Evolutionary conservation across 2,329 filamentous ascomycete species (phyloP).

Genomic region (Hypoxylon sp.): DNA sequence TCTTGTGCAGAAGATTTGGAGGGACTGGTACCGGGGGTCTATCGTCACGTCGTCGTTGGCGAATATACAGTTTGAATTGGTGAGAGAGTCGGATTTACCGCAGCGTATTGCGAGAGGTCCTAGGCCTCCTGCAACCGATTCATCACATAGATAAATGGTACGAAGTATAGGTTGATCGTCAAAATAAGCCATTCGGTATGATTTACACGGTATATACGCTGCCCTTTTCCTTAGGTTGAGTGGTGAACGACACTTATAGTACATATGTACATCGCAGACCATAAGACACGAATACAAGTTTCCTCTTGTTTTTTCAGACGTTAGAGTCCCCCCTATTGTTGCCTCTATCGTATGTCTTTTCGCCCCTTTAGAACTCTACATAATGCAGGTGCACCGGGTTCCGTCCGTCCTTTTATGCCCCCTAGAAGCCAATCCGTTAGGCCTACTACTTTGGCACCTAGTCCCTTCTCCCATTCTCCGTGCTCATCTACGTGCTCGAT

Average conservation of each 20-base stretch:
- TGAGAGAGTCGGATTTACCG: conserved; percentile 61
- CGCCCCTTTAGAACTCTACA: conserved; percentile 40
- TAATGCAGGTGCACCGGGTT: conserved; percentile 48
- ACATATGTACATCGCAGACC: conserved; percentile 34
- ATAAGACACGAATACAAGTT: conserved; percentile 4
- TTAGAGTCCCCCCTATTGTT: conserved; percentile 7
- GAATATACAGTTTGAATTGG: conserved; percentile 61
- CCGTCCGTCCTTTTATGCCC: conserved; percentile 68
- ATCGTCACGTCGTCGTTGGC: conserved; percentile 59
- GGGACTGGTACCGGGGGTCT: conserved; percentile 61
- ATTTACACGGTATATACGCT: conserved; percentile 36
- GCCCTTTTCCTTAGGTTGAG: conserved; percentile 47
- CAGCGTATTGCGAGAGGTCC: conserved; percentile 48
- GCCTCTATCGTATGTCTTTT: conserved; percentile 37
- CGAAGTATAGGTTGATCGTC: background rate
- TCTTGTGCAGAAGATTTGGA: conserved; percentile 65
- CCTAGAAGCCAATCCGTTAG: conserved; percentile 96
- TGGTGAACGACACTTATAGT: conserved; percentile 45
- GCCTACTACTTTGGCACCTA: conserved; percentile 87
- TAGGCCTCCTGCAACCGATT: background rate
- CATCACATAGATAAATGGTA: background rate
- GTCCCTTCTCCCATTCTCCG: conserved; percentile 83
- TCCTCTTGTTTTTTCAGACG: conserved; percentile 2
- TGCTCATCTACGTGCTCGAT: conserved; percentile 94
- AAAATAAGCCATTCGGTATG: conserved; percentile 8